phyloP scores from a whole-genome alignment of 805 yeast genomes.

The Pichia nakasei region DNA sequence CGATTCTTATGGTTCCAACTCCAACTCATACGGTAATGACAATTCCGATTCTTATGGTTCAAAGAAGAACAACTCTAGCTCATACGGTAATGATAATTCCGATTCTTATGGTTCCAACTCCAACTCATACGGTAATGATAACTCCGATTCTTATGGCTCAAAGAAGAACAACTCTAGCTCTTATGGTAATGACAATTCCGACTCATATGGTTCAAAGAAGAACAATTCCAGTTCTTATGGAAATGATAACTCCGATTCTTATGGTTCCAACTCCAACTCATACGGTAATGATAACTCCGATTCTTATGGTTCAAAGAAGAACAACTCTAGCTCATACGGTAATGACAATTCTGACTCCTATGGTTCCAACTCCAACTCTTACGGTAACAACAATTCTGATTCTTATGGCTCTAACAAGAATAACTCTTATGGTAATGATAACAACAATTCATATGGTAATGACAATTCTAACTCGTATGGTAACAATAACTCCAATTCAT shows the following conservation, averaged over 20 bases:
- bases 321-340: constrained; percentile 25
- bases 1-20: constrained; percentile 17
- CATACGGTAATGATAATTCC: constrained; percentile 16
- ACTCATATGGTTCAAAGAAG: constrained; percentile 13
- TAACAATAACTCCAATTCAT: constrained; percentile 5
- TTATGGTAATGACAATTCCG: constrained; percentile 15
- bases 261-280: constrained; percentile 9
- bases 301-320: background rate
- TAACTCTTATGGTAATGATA: constrained; percentile 12
- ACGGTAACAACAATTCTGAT: constrained; percentile 19
- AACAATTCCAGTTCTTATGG: constrained; percentile 11
- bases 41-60: constrained; percentile 11
- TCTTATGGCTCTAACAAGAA: constrained; percentile 20
- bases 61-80: constrained; percentile 11
- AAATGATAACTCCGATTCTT: constrained; percentile 16
- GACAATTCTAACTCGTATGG: constrained; percentile 16
- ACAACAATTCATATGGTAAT: constrained; percentile 15
- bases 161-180: constrained; percentile 9
- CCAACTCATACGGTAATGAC: constrained; percentile 16
- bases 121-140: constrained; percentile 16
- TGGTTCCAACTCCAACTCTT: constrained; percentile 20
- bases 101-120: constrained; percentile 16
- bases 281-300: constrained; percentile 20
- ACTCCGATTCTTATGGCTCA: constrained; percentile 11
- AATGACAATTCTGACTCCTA: constrained; percentile 10